Evolutionary conservation across 768 basidiomycete species (phyloP), one percentile per base, ranked within the genome.

Genomic region (Tephrocybe sp.): DNA sequence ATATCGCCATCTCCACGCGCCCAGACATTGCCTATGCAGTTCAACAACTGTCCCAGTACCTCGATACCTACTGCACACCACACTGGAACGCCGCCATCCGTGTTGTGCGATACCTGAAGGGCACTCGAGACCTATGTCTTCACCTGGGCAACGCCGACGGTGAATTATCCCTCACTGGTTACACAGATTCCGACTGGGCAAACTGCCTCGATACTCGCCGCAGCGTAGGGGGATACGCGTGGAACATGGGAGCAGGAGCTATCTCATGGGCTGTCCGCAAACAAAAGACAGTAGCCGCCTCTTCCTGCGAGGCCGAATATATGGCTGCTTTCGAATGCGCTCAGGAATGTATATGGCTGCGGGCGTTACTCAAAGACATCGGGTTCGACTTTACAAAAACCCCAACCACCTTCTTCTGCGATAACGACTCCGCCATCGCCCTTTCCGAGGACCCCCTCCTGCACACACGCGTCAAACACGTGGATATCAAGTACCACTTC

Each of bases 341-440:
- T 21, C 39, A 41, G 21, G 39, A 41, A n/a, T 41, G 39, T 25
- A 41, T 41, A 6, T 41, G 39, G 39, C 39, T 41, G 5, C 4
- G 39, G n/a, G 24, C 39, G 10, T 22, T 41, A 10, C 19, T 41
- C 16, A 41, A 41, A n/a, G 39, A 41, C 10, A 41, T 41, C 25
- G 56, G 56, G 4, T 50, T 50, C n/a, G 41, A 29, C 18, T 50
- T 24, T 42, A 44, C 30, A 6, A 15, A 2, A 5, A 33, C n/a
- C 4, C 34, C 42, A 9, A 67, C 34, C 45, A 25, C 37, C 12
- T n/a, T 53, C 29, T 49, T 2, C 38, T 50, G 55, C 29, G 66
- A 76, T 52, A 76, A 74, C 50, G 53, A 62, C 13, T 64, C 64
- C 0, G 58, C 70, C 0, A 69, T 68, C n/a, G 49, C 47, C 1